These are phyloP conservation scores for Leccinum discolor DNA, from an alignment of 1,284 basidiomycete species.

Conservation along the genomic window DNA sequence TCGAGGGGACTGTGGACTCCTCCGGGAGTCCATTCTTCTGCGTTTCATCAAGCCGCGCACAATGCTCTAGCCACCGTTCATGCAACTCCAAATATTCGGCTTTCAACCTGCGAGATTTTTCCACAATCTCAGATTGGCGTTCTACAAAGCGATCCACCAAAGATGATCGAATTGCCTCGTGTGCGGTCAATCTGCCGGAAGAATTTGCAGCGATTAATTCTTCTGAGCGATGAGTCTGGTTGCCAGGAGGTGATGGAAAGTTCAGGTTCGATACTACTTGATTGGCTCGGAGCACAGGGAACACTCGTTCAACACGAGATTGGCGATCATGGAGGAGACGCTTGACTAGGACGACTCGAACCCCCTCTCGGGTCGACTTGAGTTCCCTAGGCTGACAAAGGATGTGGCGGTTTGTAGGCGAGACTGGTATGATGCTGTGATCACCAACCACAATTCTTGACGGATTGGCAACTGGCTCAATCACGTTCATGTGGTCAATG, in stretches of 20 bases:
- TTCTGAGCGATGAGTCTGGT: slow-evolving; percentile 41
- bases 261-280: slow-evolving; percentile 39
- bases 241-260: slow-evolving; percentile 13
- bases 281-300: slow-evolving; percentile 64
- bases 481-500: slow-evolving; percentile 12
- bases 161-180: slow-evolving; percentile 44
- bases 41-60: slow-evolving; percentile 59
- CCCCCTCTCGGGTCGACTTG: slow-evolving; percentile 53
- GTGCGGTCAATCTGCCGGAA: slow-evolving; percentile 37
- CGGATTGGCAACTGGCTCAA: slow-evolving; percentile 13
- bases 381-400: slow-evolving; percentile 31
- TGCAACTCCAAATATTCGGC: slow-evolving; percentile 72
- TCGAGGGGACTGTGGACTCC: slow-evolving; percentile 47
- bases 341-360: slow-evolving; percentile 61
- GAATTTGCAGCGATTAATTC: slow-evolving; percentile 44
- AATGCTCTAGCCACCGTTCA: slow-evolving; percentile 72
- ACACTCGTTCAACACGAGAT: slow-evolving; percentile 58
- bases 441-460: slow-evolving; percentile 34
- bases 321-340: slow-evolving; percentile 60
- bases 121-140: slow-evolving; percentile 49
- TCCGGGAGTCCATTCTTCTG: slow-evolving; percentile 31
- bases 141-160: slow-evolving; percentile 55
- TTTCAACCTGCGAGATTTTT: slow-evolving; percentile 58
- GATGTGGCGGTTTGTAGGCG: slow-evolving; percentile 8
- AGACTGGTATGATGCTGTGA: slow-evolving; percentile 20